Evolutionary conservation across 108 stramenopile genomes (phyloP).

Genomic region (Chaetoceros tenuissimus): DNA sequence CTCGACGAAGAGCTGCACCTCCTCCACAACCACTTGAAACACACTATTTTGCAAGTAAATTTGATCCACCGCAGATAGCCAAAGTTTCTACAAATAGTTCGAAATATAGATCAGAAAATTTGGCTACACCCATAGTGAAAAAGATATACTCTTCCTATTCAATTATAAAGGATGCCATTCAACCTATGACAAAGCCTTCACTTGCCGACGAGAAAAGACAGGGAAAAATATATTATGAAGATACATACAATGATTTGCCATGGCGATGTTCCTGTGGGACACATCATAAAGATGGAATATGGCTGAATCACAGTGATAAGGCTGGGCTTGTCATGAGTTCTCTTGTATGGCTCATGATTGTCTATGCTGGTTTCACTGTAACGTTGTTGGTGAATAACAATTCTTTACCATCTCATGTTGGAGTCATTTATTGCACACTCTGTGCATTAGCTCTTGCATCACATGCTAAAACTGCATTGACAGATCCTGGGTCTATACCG

Average conservation of each 20-base stretch:
- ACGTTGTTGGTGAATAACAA: conserved; percentile 48
- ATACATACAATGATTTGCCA: conserved; percentile 58
- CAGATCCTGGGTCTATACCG: conserved; percentile 89
- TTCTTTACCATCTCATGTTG: conserved; percentile 32
- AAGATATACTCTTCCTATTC: background rate
- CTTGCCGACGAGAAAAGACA: background rate
- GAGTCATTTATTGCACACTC: conserved; percentile 39
- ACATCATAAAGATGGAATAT: conserved; percentile 58
- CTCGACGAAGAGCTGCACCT: background rate
- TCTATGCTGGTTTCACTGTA: conserved; percentile 57
- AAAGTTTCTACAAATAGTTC: background rate
- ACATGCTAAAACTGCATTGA: conserved; percentile 86
- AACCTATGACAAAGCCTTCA: background rate
- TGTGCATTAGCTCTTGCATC: conserved; percentile 60
- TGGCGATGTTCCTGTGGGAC: conserved; percentile 61
- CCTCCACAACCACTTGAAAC: background rate
- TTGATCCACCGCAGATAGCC: background rate
- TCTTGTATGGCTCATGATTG: conserved; percentile 66
- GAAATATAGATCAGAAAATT: background rate
- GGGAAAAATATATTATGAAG: conserved; percentile 42
- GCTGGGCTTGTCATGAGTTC: conserved; percentile 68
- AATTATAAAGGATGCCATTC: background rate
- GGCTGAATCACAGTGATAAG: conserved; percentile 67
- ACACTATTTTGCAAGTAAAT: background rate
- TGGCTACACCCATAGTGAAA: background rate